Base-by-base conservation (phyloP, 2,329 filamentous ascomycete species). In the Chaetoscypha palmicola region DNA sequence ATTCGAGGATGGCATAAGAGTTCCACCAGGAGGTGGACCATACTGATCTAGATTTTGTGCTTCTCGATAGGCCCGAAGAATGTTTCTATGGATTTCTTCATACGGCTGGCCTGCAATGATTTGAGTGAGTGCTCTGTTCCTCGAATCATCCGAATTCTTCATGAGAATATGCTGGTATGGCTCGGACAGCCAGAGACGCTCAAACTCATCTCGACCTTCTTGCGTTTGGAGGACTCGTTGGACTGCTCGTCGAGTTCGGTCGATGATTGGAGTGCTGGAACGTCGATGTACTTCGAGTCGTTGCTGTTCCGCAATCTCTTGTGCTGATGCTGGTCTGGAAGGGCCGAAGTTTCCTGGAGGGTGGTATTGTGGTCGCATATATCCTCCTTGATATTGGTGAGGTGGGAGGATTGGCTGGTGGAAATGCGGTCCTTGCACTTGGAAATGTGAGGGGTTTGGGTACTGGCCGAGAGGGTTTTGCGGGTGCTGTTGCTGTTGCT, bases 361-460 rank as follows among this genome's bases (percentile, higher is more conserved):
- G n/a, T n/a, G n/a, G n/a, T n/a, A n/a, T n/a, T n/a, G 24, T 28
- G 24, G n/a, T 32, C 19, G 37, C 37, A 39, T 39, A 24, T 39
- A 31, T 4, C 37, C 37, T 30, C 37, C 37, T 5, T 39, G 37
- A n/a, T 30, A 39, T 31, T 39, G 37, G 8, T 17, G 23, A n/a
- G 37, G 37, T 3, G 37, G 37, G 5, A 30, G 17, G 16, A 39
- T 31, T 16, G 37, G 37, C 7, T 33, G 31, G 16, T 33, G 31
- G 5, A 14, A 14, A 8, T 28, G 7, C 5, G 14, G 10, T 7
- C 5, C 31, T 7, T 33, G 31, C 8, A 11, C 31, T 11, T 7
- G 31, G 31, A 11, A 11, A 11, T 33, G 31, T 9, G 8, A 9
- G 8, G 31, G 31, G 16, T 14, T 14, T 9, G 9, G 31, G 14